Conservation (phyloP, 1,284 basidiomycete species). For the Moesziomyces sp. region DNA sequence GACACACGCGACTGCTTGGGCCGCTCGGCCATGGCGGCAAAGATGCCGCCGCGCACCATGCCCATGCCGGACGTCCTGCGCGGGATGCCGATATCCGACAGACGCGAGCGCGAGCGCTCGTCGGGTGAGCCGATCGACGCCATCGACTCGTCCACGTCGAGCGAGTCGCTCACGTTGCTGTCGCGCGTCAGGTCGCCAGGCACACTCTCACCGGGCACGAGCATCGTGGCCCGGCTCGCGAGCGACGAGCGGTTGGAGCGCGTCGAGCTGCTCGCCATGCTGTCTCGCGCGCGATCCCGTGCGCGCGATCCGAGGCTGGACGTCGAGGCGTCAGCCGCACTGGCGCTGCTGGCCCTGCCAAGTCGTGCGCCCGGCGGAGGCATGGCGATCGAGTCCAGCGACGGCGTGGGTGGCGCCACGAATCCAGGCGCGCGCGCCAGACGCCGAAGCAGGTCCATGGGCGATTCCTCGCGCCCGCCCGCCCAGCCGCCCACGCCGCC, state of each 20-base stretch:
- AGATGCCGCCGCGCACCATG: slow-evolving; percentile 39
- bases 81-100: slow-evolving; percentile 39
- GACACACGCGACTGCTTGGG: slow-evolving; percentile 24
- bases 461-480: slow-evolving; percentile 49
- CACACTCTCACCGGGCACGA: slow-evolving; percentile 41
- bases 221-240: slow-evolving; percentile 28
- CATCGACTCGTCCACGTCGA: slow-evolving; percentile 30
- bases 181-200: slow-evolving; percentile 51
- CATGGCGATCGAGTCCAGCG: slow-evolving; percentile 39
- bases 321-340: slow-evolving; percentile 14
- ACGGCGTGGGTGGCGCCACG: slow-evolving; percentile 39
- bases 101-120: slow-evolving; percentile 20
- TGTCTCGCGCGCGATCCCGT: slow-evolving; percentile 16
- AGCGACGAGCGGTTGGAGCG: slow-evolving; percentile 12
- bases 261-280: slow-evolving; percentile 18
- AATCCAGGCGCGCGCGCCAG: slow-evolving; percentile 46
- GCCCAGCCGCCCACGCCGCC: slow-evolving; percentile 50
- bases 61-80: slow-evolving; percentile 32
- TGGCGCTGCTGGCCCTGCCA: slow-evolving; percentile 18
- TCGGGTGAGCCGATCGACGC: slow-evolving; percentile 3
- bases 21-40: slow-evolving; percentile 40
- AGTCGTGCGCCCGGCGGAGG: slow-evolving; percentile 25
- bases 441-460: slow-evolving; percentile 46
- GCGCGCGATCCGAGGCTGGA: slow-evolving; percentile 2
- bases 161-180: slow-evolving; percentile 30